Evolutionary conservation across 768 basidiomycete species (phyloP), one percentile per base, ranked within the genome.

Genomic region (Suillus bovinus): DNA sequence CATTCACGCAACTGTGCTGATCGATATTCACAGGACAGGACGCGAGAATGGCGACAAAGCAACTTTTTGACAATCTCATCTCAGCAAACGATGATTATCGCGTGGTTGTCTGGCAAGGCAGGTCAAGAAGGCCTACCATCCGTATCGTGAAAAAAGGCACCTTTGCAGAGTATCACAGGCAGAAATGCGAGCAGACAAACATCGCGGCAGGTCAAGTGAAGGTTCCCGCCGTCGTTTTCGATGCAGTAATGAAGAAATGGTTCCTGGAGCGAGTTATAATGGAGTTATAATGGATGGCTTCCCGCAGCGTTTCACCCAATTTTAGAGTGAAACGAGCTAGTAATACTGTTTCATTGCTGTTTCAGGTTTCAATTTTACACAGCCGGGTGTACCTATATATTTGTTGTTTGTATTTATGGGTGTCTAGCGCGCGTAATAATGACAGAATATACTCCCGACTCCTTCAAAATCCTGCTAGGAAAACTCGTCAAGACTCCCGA

Each of bases 401-500:
- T n/a, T n/a, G n/a, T 22, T 46, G 13, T 46, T 47, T 47, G 46
- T 16, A 6, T n/a, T 20, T 47, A 24, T 46, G 24, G 24, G 24
- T 47, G 20, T 20, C 8, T 17, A 41, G 13, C 5, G 6, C 33
- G 39, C 42, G n/a, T 44, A 13, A 9, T n/a, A n/a, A 74, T 76
- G 75, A 7, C 69, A 11, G 62, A 67, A 29, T 67, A 63, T 58
- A 73, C 78, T 8, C 72, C 82, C 20, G 79, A 82, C 13, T 78
- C 86, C 7, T 97, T 98, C 85, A 93, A 90, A 66, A 75, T 83
- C 0, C 76, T 96, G 5, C 80, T 98, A 29, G 85, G 85, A 66
- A 90, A 87, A 71, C 86, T 97, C 54, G 84, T 92, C 49, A 82
- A 89, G 66, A 88, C 88, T 1, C 93, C 94, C 8, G 89, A 93